Evolutionary conservation across 306 rosid genomes (phyloP).

Genomic region (Lathyrus oleraceus): DNA sequence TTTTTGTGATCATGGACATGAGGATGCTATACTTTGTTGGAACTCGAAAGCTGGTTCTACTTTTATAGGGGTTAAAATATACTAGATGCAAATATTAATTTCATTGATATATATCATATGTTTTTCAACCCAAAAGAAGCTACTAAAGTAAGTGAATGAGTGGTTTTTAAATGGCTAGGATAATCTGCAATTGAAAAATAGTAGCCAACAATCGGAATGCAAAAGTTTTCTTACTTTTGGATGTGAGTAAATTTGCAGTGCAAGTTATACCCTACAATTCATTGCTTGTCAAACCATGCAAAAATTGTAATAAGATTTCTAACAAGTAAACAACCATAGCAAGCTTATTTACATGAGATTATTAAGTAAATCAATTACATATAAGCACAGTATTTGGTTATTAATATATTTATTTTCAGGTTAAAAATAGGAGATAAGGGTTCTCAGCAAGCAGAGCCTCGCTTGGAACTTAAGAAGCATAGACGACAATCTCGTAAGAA

Average conservation of each 20-base stretch:
- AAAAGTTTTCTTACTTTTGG: neutral
- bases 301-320: neutral
- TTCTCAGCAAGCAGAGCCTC: conserved; percentile 83
- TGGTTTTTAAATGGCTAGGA: neutral
- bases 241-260: conserved; percentile 5
- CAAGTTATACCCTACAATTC: neutral
- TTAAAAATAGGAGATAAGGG: conserved; percentile 74
- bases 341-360: neutral
- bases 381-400: neutral
- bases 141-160: neutral
- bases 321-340: conserved; percentile 1
- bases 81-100: neutral
- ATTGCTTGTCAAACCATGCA: neutral
- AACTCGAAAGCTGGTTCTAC: conserved; percentile 7
- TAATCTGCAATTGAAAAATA: neutral
- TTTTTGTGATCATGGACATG: conserved; percentile 4
- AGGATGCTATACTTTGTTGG: neutral
- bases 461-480: conserved; percentile 89
- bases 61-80: neutral
- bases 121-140: neutral
- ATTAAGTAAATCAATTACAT: neutral
- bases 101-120: neutral
- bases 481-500: conserved; percentile 87
- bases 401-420: conserved; percentile 38
- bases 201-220: neutral